Evolutionary conservation across 345 rosid genomes (phyloP).

Genomic region (Turritis glabra): DNA sequence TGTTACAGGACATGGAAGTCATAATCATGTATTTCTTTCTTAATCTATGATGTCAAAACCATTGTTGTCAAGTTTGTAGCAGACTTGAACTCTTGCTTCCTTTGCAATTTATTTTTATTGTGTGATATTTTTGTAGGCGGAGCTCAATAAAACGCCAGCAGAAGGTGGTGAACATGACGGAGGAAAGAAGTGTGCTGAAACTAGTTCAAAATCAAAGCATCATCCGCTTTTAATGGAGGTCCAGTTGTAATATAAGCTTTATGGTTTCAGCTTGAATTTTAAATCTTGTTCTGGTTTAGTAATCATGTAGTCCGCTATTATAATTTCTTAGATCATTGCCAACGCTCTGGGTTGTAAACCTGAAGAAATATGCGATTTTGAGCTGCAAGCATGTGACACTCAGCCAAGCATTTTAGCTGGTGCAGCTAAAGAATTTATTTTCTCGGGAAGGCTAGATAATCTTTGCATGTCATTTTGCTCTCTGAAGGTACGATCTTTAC

Average conservation of each 20-base stretch:
- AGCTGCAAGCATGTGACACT: conserved; percentile 96
- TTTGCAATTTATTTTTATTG: neutral
- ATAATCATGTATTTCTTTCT: no score
- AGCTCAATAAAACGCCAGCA: conserved; percentile 57
- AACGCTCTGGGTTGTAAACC: conserved; percentile 60
- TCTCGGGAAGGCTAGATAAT: conserved; percentile 96
- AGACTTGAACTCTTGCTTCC: neutral
- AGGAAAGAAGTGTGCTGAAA: conserved; percentile 39
- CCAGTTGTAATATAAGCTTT: neutral
- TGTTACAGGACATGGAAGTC: no score
- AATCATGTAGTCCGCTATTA: conserved; percentile 11
- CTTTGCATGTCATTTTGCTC: conserved; percentile 98
- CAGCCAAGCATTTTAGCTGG: conserved; percentile 88
- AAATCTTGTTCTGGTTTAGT: conserved; percentile 7
- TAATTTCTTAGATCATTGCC: conserved; percentile 59
- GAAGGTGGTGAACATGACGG: conserved; percentile 40
- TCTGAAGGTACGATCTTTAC: conserved; percentile 55
- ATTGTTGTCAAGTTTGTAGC: neutral
- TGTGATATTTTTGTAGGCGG: conserved; percentile 54
- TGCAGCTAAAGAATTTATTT: conserved; percentile 84
- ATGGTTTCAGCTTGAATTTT: neutral
- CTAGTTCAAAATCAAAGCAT: conserved; percentile 51
- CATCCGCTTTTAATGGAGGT: conserved; percentile 80
- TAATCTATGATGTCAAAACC: neutral
- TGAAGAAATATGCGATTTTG: conserved; percentile 85